Evolutionary conservation across 441 rosid genomes (phyloP).

Genomic region (Lepidium campestre): DNA sequence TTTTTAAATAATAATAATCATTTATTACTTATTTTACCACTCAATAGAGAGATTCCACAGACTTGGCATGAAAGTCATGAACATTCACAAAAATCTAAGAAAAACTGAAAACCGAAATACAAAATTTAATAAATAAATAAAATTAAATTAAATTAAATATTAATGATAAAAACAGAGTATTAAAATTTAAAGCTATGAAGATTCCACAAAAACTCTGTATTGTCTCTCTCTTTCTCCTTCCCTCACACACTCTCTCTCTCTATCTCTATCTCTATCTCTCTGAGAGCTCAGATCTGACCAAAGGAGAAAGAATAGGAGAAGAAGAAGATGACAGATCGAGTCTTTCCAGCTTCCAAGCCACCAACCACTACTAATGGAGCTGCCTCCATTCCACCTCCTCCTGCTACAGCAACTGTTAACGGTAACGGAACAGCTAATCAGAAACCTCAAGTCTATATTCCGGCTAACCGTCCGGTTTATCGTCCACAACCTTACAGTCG

Average conservation of each 20-base stretch:
- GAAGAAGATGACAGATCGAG: slow-evolving; percentile 42
- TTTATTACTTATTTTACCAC: background rate
- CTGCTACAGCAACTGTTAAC: slow-evolving; percentile 19
- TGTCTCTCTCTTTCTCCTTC: slow-evolving; percentile 13
- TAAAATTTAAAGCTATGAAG: slow-evolving; percentile 12
- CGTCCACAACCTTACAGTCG: slow-evolving; percentile 67
- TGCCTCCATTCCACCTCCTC: slow-evolving; percentile 23
- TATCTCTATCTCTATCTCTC: background rate
- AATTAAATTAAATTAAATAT: background rate
- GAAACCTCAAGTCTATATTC: slow-evolving; percentile 52
- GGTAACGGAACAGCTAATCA: slow-evolving; percentile 30
- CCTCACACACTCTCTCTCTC: background rate
- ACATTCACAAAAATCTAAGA: slow-evolving; percentile 5
- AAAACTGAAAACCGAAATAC: slow-evolving; percentile 8
- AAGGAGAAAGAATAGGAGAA: slow-evolving; percentile 10
- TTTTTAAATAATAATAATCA: no score
- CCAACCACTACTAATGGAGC: slow-evolving; percentile 31
- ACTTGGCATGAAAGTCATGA: slow-evolving; percentile 23
- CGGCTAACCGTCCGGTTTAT: slow-evolving; percentile 52
- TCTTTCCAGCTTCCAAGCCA: slow-evolving; percentile 61
- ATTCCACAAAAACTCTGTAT: slow-evolving; percentile 14
- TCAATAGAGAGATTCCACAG: slow-evolving; percentile 10
- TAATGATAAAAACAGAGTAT: background rate
- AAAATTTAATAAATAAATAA: background rate
- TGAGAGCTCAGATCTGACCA: slow-evolving; percentile 27